Base-by-base conservation (phyloP, 140 eudicot genomes). In the Ambrosia hybrid region DNA sequence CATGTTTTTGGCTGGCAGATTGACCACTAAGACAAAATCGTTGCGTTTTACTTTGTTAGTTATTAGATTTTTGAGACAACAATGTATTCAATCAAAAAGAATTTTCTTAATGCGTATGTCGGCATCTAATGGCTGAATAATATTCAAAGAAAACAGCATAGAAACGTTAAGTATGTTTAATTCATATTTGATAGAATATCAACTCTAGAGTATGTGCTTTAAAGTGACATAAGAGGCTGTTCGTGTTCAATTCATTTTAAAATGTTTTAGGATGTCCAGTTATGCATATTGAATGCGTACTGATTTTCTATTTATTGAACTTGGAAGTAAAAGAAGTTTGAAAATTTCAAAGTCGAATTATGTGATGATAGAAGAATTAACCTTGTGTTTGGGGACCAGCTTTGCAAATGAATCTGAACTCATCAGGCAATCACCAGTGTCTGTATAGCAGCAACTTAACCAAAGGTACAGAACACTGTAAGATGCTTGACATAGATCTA, bases 401-500 rank as follows among this genome's bases (percentile, higher is more conserved):
- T 64, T 78, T 71, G 36, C 73, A 78, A 72, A 78, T 78, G 82
- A 78, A 65, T 72, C 60, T 72, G 60, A 72, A 72, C 82, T 72
- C 82, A 71, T 71, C 77, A 33, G 77, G 72, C 39, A 9, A 57
- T 57, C 64, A 57, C 64, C 38, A 21, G 64, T 71, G 73, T 71
- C 59, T 71, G 73, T 55, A 52, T 78, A 49, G 57, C 64, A 57
- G 67, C 82, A 78, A 78, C 68, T 53, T 71, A 78, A 71, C 33
- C 7, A 64, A 53, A 41, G 72, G 73, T 53, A 53, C 77, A 0
- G 51, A 71, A 0, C 73, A 78, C 14, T 67, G 64, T 64, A 78
- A 45, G 66, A 78, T 43, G 82, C 73, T 78, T 38, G 68, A 51
- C n/a, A 78, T 78, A 71, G 82, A 78, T 78, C 82, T 78, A 0